phyloP scores from a whole-genome alignment of 1,284 basidiomycete species.

The Heterobasidion occidentale region DNA sequence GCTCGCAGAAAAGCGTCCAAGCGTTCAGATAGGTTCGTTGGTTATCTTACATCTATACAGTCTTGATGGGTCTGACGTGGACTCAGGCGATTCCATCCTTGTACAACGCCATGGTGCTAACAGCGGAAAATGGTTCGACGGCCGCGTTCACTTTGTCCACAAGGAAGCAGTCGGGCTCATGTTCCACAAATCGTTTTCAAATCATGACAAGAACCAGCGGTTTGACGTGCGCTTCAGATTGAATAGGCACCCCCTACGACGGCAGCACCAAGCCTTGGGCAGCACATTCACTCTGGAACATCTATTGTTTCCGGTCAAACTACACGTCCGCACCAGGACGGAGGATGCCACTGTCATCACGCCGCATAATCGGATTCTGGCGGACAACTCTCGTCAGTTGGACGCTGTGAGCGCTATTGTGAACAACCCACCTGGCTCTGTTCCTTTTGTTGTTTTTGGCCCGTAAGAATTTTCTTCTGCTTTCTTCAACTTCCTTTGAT shows the following conservation, averaged over 20 bases:
- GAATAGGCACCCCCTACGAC: constrained; percentile 40
- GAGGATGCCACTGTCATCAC: neutral
- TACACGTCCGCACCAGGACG: constrained; percentile 16
- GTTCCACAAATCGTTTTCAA: constrained; percentile 40
- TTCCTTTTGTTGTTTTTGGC: constrained; percentile 57
- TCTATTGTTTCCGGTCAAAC: constrained; percentile 31
- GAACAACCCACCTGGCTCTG: constrained; percentile 32
- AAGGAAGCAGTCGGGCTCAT: constrained; percentile 42
- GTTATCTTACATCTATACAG: too few relatives aligned
- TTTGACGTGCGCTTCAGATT: constrained; percentile 49
- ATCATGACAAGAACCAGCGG: constrained; percentile 14
- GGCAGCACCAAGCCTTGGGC: constrained; percentile 53
- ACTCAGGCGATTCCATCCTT: constrained; percentile 43
- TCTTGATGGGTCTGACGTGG: too few relatives aligned
- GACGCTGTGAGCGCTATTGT: constrained; percentile 48
- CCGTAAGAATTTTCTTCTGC: constrained; percentile 37
- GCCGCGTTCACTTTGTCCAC: constrained; percentile 46
- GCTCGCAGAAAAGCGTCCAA: constrained; percentile 57
- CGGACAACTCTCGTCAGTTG: constrained; percentile 40
- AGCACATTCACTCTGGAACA: constrained; percentile 28
- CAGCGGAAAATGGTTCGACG: constrained; percentile 44
- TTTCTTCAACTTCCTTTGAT: too few relatives aligned
- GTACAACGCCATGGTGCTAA: constrained; percentile 32
- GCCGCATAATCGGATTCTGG: constrained; percentile 35
- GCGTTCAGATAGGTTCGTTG: constrained; percentile 47